These are phyloP conservation scores for Talaromyces trachyspermus DNA, from an alignment of 495 filamentous ascomycete genomes.

Conservation along the genomic window DNA sequence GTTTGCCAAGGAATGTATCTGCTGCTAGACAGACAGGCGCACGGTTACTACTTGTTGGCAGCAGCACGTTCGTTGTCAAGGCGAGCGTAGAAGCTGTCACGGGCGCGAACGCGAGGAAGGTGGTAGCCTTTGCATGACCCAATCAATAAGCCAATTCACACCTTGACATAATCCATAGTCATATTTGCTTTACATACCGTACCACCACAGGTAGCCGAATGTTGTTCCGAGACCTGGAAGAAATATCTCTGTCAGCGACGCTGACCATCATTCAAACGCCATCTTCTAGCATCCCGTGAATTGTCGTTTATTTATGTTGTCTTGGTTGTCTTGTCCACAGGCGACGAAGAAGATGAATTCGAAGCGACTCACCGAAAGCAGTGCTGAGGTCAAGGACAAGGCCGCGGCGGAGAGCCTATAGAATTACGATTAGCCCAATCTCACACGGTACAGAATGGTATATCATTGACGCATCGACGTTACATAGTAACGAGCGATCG, in stretches of 20 bases:
- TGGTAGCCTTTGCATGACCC: constrained; percentile 73
- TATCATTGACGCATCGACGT: neutral
- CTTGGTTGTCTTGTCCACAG: too few relatives aligned
- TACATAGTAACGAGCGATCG: constrained; percentile 1
- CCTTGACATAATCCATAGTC: neutral
- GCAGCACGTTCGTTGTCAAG: constrained; percentile 60
- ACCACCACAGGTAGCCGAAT: constrained; percentile 74
- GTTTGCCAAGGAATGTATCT: too few relatives aligned
- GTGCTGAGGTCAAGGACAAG: constrained; percentile 74
- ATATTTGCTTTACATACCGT: constrained; percentile 64
- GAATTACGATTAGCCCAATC: too few relatives aligned
- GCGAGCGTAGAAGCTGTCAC: constrained; percentile 69
- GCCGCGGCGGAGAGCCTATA: constrained; percentile 63
- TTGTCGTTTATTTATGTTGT: too few relatives aligned
- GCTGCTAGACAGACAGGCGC: too few relatives aligned
- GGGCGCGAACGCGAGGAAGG: constrained; percentile 65
- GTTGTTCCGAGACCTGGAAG: constrained; percentile 57
- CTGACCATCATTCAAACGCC: too few relatives aligned
- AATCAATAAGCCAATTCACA: too few relatives aligned
- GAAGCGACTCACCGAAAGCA: constrained; percentile 55
- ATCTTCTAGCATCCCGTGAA: too few relatives aligned
- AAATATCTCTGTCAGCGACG: too few relatives aligned
- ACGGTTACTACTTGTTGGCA: too few relatives aligned
- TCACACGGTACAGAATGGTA: too few relatives aligned
- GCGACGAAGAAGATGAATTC: too few relatives aligned